A percentile compares a stretch with the other conserved stretches of the same genome.
These are phyloP conservation scores for Olyra latifolia DNA, from an alignment of 176 grass and related monocot genomes.

Conservation along the genomic window DNA sequence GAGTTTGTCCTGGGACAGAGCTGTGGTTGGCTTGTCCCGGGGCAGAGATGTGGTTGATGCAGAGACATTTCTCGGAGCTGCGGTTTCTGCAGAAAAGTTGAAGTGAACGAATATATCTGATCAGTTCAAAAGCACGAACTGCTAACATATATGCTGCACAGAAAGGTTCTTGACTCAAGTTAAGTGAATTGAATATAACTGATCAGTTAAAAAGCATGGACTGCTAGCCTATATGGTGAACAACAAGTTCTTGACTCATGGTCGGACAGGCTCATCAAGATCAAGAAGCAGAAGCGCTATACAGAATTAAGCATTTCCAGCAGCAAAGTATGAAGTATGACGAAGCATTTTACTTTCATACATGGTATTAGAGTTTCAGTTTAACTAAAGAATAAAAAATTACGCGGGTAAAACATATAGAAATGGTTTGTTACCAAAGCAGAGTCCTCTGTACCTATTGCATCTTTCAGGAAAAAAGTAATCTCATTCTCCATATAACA, in stretches of 20 bases:
- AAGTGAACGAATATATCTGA: background rate
- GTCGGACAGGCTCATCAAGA: background rate
- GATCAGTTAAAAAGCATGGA: too few species aligned
- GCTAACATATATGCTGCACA: background rate
- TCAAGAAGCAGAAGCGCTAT: too few species aligned
- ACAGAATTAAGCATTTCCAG: background rate
- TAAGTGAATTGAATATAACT: too few species aligned
- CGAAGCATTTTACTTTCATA: background rate
- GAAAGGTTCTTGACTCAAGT: background rate
- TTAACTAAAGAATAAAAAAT: background rate
- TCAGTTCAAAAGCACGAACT: background rate
- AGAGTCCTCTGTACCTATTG: accelerated
- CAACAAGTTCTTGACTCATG: too few species aligned
- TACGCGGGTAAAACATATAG: background rate
- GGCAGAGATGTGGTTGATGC: background rate
- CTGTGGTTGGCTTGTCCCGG: conserved; percentile 34
- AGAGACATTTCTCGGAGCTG: background rate
- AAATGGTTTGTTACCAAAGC: background rate
- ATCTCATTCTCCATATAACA: background rate
- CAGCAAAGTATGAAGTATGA: background rate
- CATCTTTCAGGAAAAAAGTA: too few species aligned
- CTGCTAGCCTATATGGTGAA: too few species aligned
- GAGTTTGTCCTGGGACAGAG: conserved; percentile 46
- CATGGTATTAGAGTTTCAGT: background rate
- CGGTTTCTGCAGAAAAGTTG: conserved; percentile 8